A percentile compares a stretch with the other conserved stretches of the same genome.
These are phyloP conservation scores for Beauveria brongniartii DNA, from an alignment of 2,329 filamentous ascomycete species.

Conservation along the genomic window DNA sequence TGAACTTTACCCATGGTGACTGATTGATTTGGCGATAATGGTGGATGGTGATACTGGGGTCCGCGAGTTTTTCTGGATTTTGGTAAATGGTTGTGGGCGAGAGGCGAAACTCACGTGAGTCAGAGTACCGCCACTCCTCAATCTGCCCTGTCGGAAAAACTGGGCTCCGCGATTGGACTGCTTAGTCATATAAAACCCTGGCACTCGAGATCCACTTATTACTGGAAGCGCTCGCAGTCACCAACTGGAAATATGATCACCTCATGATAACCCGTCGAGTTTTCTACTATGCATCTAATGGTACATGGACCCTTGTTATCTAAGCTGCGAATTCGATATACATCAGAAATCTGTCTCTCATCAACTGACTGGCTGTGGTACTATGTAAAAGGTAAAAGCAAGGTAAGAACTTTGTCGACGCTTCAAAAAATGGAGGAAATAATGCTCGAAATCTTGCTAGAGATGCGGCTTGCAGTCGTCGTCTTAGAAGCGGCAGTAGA, in stretches of 20 bases:
- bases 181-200: not conserved
- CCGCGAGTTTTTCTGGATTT: constrained; percentile 29
- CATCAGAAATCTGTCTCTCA: not conserved
- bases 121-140: not conserved
- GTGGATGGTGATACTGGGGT: constrained; percentile 25
- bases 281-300: too few species aligned
- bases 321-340: not conserved
- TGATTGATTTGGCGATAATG: constrained; percentile 30
- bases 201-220: not conserved
- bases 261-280: too few species aligned
- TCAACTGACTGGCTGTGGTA: not conserved
- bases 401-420: not conserved
- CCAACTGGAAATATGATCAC: not conserved
- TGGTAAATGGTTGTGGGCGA: constrained; percentile 31
- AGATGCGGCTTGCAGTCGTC: constrained; percentile 6
- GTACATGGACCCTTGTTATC: too few species aligned
- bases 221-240: too few species aligned
- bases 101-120: constrained; percentile 30
- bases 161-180: not conserved
- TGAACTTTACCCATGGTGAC: constrained; percentile 83
- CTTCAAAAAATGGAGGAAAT: constrained; percentile 6
- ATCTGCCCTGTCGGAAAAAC: constrained; percentile 11
- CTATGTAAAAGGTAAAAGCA: not conserved
- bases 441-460: constrained; percentile 2
- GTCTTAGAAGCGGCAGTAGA: constrained; percentile 7